These are phyloP conservation scores for Ophiostoma montium DNA, from an alignment of 2,329 filamentous ascomycete species.

Conservation along the genomic window DNA sequence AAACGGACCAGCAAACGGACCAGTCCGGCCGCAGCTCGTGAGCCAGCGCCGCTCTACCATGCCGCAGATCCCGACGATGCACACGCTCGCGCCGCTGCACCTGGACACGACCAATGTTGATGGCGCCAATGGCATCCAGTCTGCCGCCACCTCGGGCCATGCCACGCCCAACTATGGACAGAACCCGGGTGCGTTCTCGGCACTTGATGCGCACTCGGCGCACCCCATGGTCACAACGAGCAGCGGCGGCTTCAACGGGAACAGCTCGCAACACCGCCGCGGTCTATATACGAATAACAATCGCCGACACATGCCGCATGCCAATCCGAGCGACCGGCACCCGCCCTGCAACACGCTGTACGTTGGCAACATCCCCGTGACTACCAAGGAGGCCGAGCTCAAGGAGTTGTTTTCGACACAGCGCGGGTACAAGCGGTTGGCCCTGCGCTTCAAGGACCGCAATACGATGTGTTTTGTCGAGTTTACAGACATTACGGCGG, in stretches of 20 bases:
- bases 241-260: slow-evolving; percentile 13
- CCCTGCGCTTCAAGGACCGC: slow-evolving; percentile 87
- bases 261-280: not conserved
- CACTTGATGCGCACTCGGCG: not conserved
- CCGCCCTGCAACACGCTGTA: slow-evolving; percentile 97
- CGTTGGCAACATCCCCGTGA: slow-evolving; percentile 87
- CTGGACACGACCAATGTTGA: not conserved
- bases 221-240: not conserved
- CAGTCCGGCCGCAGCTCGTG: not conserved
- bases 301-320: slow-evolving; percentile 51
- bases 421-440: slow-evolving; percentile 87
- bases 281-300: too few species aligned
- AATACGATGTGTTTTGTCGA: slow-evolving; percentile 99
- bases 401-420: slow-evolving; percentile 89
- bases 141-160: not conserved
- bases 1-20: too few species aligned
- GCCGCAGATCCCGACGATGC: slow-evolving; percentile 51
- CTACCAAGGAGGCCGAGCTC: slow-evolving; percentile 89
- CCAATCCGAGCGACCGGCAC: slow-evolving; percentile 91
- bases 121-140: not conserved
- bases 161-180: not conserved
- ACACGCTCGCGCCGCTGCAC: slow-evolving; percentile 36
- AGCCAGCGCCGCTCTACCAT: slow-evolving; percentile 45
- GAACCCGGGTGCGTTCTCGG: not conserved
- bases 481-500: slow-evolving; percentile 85